Evolutionary conservation across 2,329 filamentous ascomycete genomes (phyloP), one percentile per base, ranked within the genome.

Genomic region (Fusarium poae): DNA sequence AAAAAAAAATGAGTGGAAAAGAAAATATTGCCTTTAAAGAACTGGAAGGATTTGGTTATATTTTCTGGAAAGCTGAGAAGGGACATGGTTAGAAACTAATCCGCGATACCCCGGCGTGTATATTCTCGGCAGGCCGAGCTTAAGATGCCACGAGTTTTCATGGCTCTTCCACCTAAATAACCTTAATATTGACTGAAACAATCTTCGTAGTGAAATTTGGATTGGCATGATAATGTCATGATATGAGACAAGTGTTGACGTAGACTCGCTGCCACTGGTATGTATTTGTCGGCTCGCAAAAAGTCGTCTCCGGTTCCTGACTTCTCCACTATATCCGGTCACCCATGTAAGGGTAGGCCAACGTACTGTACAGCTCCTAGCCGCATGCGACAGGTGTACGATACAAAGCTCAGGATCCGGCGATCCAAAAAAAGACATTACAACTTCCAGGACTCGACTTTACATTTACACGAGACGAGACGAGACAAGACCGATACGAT

Each of bases 351-450:
- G 67, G 72, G 63, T 58, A 54, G 30, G 37, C 62, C 52, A 37
- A 59, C 60, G 55, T 71, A 64, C 50, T 65, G 57, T 48, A 46
- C 57, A 74, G 72, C 71, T 75, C 71, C 72, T 72, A 70, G 66
- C 67, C 59, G 51, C 60, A 74, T 74, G 72, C 71, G 71, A 74
- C 70, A 74, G 72, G 72, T 74, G 72, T 73, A 74, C 72, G 57
- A 70, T 67, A 70, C 50, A 25, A 32, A 72, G 64, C 69, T 68
- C 50, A 51, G 54, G 27, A 65, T 71, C 51, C 55, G 48, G 58
- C 56, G 56, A 63, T 43, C 48, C n/a, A n/a, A 62, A 50, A 49
- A 39, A 35, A 65, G 50, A 51, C 39, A 48, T 49, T 40, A 39
- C 43, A 58, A 37, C 44, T 48, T 50, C 53, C 18, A 44, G 45